These are phyloP conservation scores for Russula earlei DNA, from an alignment of 768 basidiomycete genomes.

Conservation along the genomic window DNA sequence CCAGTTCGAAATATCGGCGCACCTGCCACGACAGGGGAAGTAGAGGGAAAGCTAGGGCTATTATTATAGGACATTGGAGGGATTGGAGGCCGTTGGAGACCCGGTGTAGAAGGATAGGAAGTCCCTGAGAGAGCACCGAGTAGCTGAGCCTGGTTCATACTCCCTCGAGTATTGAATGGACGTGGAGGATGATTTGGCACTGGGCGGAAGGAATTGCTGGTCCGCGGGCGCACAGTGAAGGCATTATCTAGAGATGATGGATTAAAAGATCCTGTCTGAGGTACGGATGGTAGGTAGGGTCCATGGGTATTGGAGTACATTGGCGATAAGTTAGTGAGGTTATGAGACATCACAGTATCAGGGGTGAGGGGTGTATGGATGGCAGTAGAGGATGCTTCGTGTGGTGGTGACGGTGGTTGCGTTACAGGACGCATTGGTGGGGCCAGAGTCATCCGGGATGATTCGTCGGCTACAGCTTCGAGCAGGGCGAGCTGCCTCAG, in stretches of 20 bases:
- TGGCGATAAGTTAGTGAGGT: slow-evolving; percentile 21
- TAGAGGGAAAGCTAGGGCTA: not conserved
- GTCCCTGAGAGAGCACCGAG: slow-evolving; percentile 35
- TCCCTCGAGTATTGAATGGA: slow-evolving; percentile 29
- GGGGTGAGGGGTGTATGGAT: slow-evolving; percentile 5
- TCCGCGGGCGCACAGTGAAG: slow-evolving; percentile 30
- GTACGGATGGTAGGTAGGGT: slow-evolving; percentile 5
- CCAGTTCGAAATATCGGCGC: slow-evolving; percentile 6
- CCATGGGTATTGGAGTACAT: slow-evolving; percentile 21
- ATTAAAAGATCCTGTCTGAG: slow-evolving; percentile 17
- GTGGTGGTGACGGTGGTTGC: not conserved
- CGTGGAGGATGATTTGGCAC: slow-evolving; percentile 20
- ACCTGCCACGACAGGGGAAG: slow-evolving; percentile 6
- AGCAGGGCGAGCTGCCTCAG: slow-evolving; percentile 63
- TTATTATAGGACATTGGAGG: slow-evolving; percentile 5
- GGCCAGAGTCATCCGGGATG: slow-evolving; percentile 45
- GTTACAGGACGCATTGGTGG: slow-evolving; percentile 19
- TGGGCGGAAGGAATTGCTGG: slow-evolving; percentile 27
- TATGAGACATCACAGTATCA: slow-evolving; percentile 14
- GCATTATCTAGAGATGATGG: slow-evolving; percentile 21
- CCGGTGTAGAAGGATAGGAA: slow-evolving; percentile 12
- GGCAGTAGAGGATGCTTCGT: not conserved
- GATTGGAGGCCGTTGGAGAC: slow-evolving; percentile 2
- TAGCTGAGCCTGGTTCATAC: slow-evolving; percentile 45
- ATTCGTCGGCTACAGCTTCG: slow-evolving; percentile 65